Evolutionary conservation across 1,284 basidiomycete genomes (phyloP), one percentile per base, ranked within the genome.

Genomic region (Pascua sp.): DNA sequence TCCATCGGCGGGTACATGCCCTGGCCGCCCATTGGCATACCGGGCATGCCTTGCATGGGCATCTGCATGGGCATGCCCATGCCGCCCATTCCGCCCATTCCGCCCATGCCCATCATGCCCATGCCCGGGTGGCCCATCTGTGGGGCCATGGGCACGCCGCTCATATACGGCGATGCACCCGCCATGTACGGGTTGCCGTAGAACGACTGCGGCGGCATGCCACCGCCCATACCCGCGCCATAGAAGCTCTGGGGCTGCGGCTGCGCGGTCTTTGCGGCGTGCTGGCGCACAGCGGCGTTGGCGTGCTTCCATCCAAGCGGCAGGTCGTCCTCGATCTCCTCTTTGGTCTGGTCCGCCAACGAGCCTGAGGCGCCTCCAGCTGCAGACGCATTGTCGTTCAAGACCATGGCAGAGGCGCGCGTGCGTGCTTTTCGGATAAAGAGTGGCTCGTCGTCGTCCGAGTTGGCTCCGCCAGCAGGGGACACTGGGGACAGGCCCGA

Each of bases 291-390:
- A 16, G 62, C 65, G 9, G 67, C 68, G 15, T 62, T 63, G 8
- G 67, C 67, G 49, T 71, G 67, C 56, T 72, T 71, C 62, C 66
- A 72, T 1, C 64, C 72, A 2, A 74, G 60, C 2, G 72, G 72
- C 9, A 74, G 57, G 58, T 74, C 71, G 62, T 74, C 72, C 47
- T 72, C 72, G 11, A 67, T 66, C 45, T 67, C 66, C 46, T 65
- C 56, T 2, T 45, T 49, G 0, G 49, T 59, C 56, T 57, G 53
- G 39, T 43, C 46, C 2, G 48, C 24, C 40, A 37, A 44, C 16
- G 39, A 38, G 37, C 36, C 45, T 1, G 45, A 37, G 11, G 32
- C 43, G 4, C 47, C 38, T 12, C 39, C 17, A 9, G 37, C 40
- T 8, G 13, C 24, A 11, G 46, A n/a, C 13, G 24, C 36, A 32